Base-by-base conservation (phyloP, 176 grass and related monocot genomes). In the Oryza nivara region DNA sequence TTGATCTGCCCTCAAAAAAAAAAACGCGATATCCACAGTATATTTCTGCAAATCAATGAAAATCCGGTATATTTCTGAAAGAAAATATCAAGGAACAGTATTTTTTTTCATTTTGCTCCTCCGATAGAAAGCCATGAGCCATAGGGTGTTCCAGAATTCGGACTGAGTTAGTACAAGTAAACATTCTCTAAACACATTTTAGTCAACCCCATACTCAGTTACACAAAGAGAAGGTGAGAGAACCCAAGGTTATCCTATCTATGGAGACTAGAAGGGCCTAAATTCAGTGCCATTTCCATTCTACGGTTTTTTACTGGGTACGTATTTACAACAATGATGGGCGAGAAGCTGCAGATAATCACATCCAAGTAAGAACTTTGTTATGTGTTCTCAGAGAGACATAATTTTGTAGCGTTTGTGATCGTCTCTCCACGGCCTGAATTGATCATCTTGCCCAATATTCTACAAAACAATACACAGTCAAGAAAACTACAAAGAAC, bases 361-460 rank as follows among this genome's bases (percentile, higher is more conserved):
- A 82, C 58, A 77, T 61, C 77, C 84, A 49, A 76, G 11, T 13
- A 61, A 84, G 26, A 34, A 80, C 73, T 63, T 81, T 77, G 52
- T 4, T 20, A 20, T 20, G 5, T 56, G 5, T 56, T 56, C 17
- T 19, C 51, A 56, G 16, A 51, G 13, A 19, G 17, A 20, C 52
- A 56, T 20, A 56, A 56, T 56, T 56, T 20, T 56, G 6, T 38
- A 84, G 48, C 14, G 32, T 85, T 78, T 89, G 52, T 41, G 79
- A 73, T 82, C 85, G 30, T 82, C 79, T 34, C 44, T 65, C 91
- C 94, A 93, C 58, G 89, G 91, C 82, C 44, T 84, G 83, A 86
- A 97, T 72, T 86, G 76, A 71, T 67, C 91, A 7, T 93, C 87
- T 67, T 87, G 66, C n/a, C 77, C 78, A 76, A 63, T 32, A 75